Evolutionary conservation across 1,284 basidiomycete genomes (phyloP).

Genomic region (Cryptococcus maquisensis): DNA sequence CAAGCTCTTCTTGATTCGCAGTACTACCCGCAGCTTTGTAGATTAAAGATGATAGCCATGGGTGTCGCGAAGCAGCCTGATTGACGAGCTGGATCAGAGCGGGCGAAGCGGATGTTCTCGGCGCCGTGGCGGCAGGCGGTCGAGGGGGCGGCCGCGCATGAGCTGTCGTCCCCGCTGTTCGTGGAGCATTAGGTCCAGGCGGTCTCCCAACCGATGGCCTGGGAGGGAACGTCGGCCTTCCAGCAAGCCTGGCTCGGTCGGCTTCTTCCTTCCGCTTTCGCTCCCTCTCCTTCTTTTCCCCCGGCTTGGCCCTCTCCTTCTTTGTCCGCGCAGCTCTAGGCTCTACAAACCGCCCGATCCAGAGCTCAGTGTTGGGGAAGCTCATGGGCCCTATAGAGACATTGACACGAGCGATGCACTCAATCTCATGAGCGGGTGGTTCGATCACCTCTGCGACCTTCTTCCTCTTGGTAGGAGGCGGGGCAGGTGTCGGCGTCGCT

Average conservation of each 20-base stretch:
- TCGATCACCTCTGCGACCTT: constrained; percentile 14
- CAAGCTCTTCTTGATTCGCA: constrained; percentile 42
- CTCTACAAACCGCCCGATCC: constrained; percentile 44
- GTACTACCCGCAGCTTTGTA: constrained; percentile 45
- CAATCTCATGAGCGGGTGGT: constrained; percentile 43
- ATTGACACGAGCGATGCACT: constrained; percentile 40
- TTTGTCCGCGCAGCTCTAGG: constrained; percentile 16
- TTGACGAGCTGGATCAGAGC: constrained; percentile 42
- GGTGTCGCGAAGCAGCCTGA: constrained; percentile 35
- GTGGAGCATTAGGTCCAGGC: background rate
- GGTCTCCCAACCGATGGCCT: background rate
- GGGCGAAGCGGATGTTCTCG: constrained; percentile 12
- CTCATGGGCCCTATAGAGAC: constrained; percentile 39
- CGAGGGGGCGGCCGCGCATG: background rate
- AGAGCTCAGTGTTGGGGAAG: constrained; percentile 41
- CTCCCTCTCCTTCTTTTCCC: constrained; percentile 10
- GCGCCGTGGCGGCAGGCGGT: background rate
- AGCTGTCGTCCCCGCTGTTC: too few species aligned
- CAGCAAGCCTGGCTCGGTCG: background rate
- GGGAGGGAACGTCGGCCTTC: background rate
- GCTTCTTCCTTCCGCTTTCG: constrained; percentile 3
- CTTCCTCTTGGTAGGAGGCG: background rate
- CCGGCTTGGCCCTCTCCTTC: background rate
- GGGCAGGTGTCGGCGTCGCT: background rate
- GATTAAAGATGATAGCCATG: constrained; percentile 42